Base-by-base conservation (phyloP, 2,329 filamentous ascomycete species). In the Penicillium sp. region DNA sequence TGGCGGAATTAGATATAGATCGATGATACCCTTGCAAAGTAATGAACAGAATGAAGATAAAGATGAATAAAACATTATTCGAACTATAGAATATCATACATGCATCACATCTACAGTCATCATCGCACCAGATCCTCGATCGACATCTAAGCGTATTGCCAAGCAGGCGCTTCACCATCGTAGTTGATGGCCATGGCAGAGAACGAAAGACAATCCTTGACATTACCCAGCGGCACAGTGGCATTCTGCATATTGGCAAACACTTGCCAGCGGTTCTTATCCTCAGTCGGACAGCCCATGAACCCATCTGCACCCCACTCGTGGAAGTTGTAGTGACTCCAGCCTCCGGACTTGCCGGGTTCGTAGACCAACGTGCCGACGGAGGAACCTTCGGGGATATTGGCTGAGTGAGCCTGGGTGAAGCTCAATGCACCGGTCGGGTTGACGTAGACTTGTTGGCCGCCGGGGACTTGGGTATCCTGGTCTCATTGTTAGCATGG, bases 371-470 rank as follows among this genome's bases (percentile, higher is more conserved):
- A 80, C 16, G 73, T 71, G 1, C 70, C 71, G 11, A 62, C 36
- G 25, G 70, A 57, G 6, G 76, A 71, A 7, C 76, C 77, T 0
- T 59, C 44, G 0, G 78, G 77, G 4, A 73, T 71, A 39, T 52
- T 62, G 2, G 59, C 61, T 0, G 76, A 79, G 62, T 82, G 77
- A 0, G 78, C 70, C 27, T 60, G 53, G 0, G 77, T 77, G 63
- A 76, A 84, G 41, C 68, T 68, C 38, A 84, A 57, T 7, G 69
- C 64, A 4, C 79, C 80, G 16, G 68, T 59, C 3, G 71, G 65
- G 2, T 62, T 65, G 39, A 83, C 68, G 57, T 77, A 84, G 50
- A 81, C 68, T 40, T 69, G 61, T 51, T 84, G 79, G 16, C 80
- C 80, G 17, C 79, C 79, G 4, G 79, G 78, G 3, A 82, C 79